phyloP scores from a whole-genome alignment of 192 early-diverging fungal species.

The Jimgerdemannia lactiflua region DNA sequence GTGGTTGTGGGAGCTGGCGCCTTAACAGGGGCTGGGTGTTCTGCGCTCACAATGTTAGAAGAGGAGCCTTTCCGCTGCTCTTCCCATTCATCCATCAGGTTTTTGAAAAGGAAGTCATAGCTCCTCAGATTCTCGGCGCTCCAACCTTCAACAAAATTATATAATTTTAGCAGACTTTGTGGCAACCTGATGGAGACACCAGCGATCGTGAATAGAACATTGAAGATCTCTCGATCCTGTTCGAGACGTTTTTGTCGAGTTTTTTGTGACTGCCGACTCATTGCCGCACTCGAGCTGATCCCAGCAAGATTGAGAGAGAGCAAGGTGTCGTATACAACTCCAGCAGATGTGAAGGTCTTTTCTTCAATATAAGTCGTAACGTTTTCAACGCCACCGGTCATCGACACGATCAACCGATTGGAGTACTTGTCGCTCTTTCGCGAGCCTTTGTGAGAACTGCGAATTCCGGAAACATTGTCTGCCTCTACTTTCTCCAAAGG shows the following conservation, averaged over 20 bases:
- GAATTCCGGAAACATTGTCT: constrained; percentile 29
- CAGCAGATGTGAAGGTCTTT: background rate
- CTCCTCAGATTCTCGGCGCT: constrained; percentile 55
- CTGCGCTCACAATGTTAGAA: background rate
- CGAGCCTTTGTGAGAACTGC: constrained; percentile 18
- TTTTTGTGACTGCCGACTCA: constrained; percentile 32
- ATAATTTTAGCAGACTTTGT: constrained; percentile 67
- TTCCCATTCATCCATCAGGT: constrained; percentile 67
- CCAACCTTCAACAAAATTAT: constrained; percentile 79
- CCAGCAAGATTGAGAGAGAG: constrained; percentile 40
- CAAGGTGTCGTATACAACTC: constrained; percentile 24
- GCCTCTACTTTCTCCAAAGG: constrained; percentile 18
- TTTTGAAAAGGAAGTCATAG: constrained; percentile 71
- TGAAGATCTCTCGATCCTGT: constrained; percentile 34
- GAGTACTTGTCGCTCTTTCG: constrained; percentile 6
- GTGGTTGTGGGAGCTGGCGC: background rate
- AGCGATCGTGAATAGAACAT: constrained; percentile 45
- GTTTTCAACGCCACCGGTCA: constrained; percentile 36
- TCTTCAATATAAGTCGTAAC: constrained; percentile 35
- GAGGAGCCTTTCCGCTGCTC: constrained; percentile 32
- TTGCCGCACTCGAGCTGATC: constrained; percentile 38
- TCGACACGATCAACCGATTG: constrained; percentile 36
- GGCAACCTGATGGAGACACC: constrained; percentile 45
- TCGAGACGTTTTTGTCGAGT: constrained; percentile 4
- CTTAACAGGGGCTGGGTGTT: background rate